These are phyloP conservation scores for Fusarium mexicanum DNA, from an alignment of 2,329 filamentous ascomycete species.

Conservation along the genomic window DNA sequence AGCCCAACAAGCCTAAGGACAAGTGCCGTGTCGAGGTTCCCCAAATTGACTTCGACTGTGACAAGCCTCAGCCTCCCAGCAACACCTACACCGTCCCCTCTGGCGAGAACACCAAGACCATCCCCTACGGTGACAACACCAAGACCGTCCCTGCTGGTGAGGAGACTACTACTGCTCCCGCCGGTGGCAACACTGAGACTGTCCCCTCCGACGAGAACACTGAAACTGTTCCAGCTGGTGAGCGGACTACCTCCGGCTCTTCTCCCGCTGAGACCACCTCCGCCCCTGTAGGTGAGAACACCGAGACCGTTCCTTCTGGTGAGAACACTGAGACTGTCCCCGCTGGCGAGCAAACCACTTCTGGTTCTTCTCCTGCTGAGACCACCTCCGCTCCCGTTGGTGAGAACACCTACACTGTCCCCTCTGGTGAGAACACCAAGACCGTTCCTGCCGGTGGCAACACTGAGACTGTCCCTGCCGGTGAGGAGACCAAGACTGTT, in stretches of 20 bases:
- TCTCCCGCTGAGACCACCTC: conserved; percentile 58
- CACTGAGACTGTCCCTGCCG: conserved; percentile 38
- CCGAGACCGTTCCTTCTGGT: conserved; percentile 13
- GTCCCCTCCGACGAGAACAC: conserved; percentile 1
- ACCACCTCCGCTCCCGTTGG: conserved; percentile 48
- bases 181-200: conserved; percentile 59
- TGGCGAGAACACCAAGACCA: conserved; percentile 52
- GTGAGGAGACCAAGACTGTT: conserved; percentile 49
- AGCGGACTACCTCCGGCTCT: conserved; percentile 48
- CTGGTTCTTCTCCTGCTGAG: conserved; percentile 58
- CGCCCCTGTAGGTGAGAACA: conserved; percentile 23
- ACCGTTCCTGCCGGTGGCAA: conserved; percentile 18
- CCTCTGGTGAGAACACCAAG: conserved; percentile 44
- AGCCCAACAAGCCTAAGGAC: conserved; percentile 61
- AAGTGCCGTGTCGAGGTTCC: conserved; percentile 78
- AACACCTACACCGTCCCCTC: conserved; percentile 43
- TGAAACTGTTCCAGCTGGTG: conserved; percentile 16
- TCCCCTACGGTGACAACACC: conserved; percentile 26
- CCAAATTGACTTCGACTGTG: conserved; percentile 79
- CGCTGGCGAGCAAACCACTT: conserved; percentile 19
- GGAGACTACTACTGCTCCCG: conserved; percentile 59
- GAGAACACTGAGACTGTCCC: conserved; percentile 19
- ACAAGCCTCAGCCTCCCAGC: conserved; percentile 43
- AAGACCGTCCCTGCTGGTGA: conserved; percentile 57
- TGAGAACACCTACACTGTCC: conserved; percentile 12